phyloP scores from a whole-genome alignment of 495 filamentous ascomycete species.

The Neurospora sublineolata region DNA sequence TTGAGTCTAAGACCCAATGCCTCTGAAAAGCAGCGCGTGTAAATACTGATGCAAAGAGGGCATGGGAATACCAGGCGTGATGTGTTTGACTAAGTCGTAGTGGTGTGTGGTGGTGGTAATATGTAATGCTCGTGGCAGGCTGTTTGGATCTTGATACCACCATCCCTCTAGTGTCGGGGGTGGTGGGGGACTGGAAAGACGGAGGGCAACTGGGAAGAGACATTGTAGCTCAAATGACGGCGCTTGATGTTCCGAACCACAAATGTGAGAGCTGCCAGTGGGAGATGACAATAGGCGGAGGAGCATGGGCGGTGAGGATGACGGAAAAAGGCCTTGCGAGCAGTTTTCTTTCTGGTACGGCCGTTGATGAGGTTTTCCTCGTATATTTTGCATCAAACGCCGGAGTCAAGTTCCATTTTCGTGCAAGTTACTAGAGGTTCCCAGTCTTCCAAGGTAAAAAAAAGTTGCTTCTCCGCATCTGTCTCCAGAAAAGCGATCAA shows the following conservation, averaged over 20 bases:
- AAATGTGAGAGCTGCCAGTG: background rate
- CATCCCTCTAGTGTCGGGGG: background rate
- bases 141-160: background rate
- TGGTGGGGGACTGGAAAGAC: background rate
- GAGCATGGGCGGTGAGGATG: background rate
- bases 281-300: background rate
- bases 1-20: background rate
- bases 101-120: background rate
- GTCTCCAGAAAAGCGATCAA: background rate
- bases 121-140: background rate
- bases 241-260: background rate
- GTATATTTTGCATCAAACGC: background rate
- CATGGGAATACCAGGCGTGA: background rate
- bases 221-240: background rate
- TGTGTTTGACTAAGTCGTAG: background rate
- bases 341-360: background rate
- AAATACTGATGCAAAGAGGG: background rate
- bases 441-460: background rate
- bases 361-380: background rate
- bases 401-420: background rate
- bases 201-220: background rate
- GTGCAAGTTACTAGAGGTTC: background rate
- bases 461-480: background rate
- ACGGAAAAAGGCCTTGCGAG: background rate
- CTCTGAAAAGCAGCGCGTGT: background rate